Base-by-base conservation (phyloP, 73 alveolate genomes). In the Symbiodinium pilosum region DNA sequence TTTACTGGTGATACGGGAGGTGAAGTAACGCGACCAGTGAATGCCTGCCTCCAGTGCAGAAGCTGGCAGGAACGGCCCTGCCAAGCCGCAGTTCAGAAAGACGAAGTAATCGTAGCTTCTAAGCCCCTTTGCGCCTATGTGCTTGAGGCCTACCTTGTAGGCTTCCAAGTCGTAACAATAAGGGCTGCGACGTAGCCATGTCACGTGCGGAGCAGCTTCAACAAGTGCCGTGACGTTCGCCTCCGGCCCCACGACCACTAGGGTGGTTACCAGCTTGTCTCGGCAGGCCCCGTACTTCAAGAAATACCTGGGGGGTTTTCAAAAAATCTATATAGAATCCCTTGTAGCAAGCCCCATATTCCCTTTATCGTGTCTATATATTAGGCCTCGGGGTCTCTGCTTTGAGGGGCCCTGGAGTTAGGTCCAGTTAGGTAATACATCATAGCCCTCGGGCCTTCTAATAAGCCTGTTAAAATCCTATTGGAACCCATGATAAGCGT, bases 1-100 rank as follows among this genome's bases (percentile, higher is more conserved):
- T 24, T 16, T 51, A 16, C 21, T 51, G 68, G 21, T 16, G 12
- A 64, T 16, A 3, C 77, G 77, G 36, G 77, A 64, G 32, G 77
- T 64, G 77, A 64, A 64, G 77, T 26, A 64, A 21, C 77, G 77
- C 7, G 77, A 64, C 77, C 77, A 64, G 77, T 64, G 77, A 64
- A 64, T 64, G 38, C 77, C 16, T 18, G 77, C 21, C 30, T 32
- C 32, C 77, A 64, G 21, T 32, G 40, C 77, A 12, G 21, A 32
- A 7, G 7, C 32, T 16, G 77, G 77, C 36, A 64, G 36, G 32
- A 64, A 64, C 16, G 77, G 77, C 9, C 77, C 77, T 21, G 36
- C 32, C 16, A 64, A 7, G 59, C 59, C 14, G 59, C 6, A 14
- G 77, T 64, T 64, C 77, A 64, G 32, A 0, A 64, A 26, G 11